Evolutionary conservation across 2,329 filamentous ascomycete genomes (phyloP).

Genomic region (Trichoderma harzianum): DNA sequence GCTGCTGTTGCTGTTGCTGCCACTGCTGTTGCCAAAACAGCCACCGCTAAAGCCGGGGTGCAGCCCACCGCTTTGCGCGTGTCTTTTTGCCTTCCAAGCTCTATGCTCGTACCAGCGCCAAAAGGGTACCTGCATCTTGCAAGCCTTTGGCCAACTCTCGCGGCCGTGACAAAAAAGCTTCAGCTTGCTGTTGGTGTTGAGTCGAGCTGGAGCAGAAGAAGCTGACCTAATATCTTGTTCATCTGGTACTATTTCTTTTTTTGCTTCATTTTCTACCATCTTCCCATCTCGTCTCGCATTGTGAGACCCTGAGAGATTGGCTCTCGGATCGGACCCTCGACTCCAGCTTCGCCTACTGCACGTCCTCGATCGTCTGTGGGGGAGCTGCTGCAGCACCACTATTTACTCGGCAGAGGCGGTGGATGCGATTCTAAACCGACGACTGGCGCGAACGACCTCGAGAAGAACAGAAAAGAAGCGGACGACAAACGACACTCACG

Average conservation of each 20-base stretch:
- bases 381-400: neutral
- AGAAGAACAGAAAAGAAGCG: neutral
- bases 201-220: neutral
- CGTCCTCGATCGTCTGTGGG: neutral
- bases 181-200: neutral
- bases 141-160: neutral
- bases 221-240: neutral
- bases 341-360: neutral
- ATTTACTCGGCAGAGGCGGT: neutral
- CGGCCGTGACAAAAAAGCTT: neutral
- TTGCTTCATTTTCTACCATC: neutral
- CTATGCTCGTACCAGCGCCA: neutral
- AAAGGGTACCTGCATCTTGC: neutral
- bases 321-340: neutral
- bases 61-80: conserved; percentile 14
- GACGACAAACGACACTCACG: neutral
- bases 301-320: neutral
- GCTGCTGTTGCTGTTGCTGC: neutral
- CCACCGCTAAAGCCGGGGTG: conserved; percentile 11
- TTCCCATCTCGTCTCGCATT: neutral
- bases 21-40: neutral
- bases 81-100: neutral
- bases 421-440: neutral
- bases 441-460: neutral
- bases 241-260: neutral